Conservation (phyloP, 73 alveolate species). For the Effrenium voratum region DNA sequence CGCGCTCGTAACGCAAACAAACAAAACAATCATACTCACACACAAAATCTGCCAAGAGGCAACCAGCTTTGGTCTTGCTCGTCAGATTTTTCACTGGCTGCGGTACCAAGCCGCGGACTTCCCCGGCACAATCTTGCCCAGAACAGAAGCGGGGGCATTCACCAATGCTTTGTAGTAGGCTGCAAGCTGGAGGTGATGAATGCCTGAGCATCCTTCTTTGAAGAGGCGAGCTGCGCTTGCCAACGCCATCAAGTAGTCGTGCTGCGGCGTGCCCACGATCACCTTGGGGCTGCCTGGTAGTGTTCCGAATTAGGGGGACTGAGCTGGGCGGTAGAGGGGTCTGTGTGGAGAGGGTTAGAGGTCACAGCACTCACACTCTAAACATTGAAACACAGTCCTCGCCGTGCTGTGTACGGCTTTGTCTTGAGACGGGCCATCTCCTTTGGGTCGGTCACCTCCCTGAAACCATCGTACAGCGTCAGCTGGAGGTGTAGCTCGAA, state of each 20-base stretch:
- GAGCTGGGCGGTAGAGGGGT: neutral
- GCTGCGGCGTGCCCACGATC: neutral
- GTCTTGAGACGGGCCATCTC: neutral
- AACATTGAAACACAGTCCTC: neutral
- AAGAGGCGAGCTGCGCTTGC: constrained; percentile 13
- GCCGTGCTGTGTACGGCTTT: neutral
- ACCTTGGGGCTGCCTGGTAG: constrained; percentile 23
- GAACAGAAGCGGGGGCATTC: neutral
- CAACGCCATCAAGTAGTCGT: constrained; percentile 12
- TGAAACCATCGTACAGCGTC: neutral
- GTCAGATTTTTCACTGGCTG: neutral
- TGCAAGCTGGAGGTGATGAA: neutral
- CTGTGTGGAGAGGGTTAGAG: neutral
- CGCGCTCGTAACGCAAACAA: too few species aligned
- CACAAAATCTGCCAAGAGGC: too few species aligned
- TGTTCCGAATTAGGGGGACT: neutral
- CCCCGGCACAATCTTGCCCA: constrained; percentile 1
- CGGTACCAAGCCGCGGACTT: constrained; percentile 17
- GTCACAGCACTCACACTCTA: neutral
- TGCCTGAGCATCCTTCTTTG: neutral
- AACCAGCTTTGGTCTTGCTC: neutral
- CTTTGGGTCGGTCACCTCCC: neutral
- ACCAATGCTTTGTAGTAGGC: constrained; percentile 45
- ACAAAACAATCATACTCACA: too few species aligned
- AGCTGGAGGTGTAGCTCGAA: neutral